Base-by-base conservation (phyloP, 768 basidiomycete species). In the Mycena indigotica region DNA sequence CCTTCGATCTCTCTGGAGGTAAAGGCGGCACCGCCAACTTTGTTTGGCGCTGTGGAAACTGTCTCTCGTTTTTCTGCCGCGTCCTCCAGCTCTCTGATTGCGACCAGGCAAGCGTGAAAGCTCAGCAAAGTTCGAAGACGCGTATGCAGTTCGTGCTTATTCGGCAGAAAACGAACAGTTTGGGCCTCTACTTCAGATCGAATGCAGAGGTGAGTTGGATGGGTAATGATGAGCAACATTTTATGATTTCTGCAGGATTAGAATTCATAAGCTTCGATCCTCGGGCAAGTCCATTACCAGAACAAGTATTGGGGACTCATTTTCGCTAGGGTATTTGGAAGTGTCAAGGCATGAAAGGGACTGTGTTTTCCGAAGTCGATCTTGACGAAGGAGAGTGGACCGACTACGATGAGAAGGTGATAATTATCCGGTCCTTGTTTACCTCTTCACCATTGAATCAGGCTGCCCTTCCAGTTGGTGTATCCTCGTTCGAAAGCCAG, bases 381-480 rank as follows among this genome's bases (percentile, higher is more conserved):
- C 74, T 92, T 39, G 70, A 69, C 1, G 84, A 87, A 25, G 82
- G 78, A 3, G 85, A 87, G 69, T 96, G 94, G 94, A 83, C 78
- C 13, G 93, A 95, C 65, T 96, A 96, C 63, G 93, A 96, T 63
- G 93, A 96, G 70, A 93, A 94, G 82, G 93, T 88, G 59, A 41
- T 73, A 30, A 21, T 8, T 28, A 40, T 28, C 25, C 12, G 13
- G 56, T 59, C 35, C 17, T 32, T 50, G 45, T 52, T 55, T 28
- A 30, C 58, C 50, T 60, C 25, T 48, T 48, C 57, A 25, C 12
- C 44, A 50, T 52, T 35, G 45, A 5, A 25, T 28, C 57, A 88
- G 90, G 78, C 80, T 15, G 75, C 76, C 19, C 69, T 81, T 16
- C 87, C 90, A 3, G 91, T 94, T 16, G 80, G 86, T 10, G 77